Base-by-base conservation (phyloP, 345 rosid species). In the Moricandia moricandioides region DNA sequence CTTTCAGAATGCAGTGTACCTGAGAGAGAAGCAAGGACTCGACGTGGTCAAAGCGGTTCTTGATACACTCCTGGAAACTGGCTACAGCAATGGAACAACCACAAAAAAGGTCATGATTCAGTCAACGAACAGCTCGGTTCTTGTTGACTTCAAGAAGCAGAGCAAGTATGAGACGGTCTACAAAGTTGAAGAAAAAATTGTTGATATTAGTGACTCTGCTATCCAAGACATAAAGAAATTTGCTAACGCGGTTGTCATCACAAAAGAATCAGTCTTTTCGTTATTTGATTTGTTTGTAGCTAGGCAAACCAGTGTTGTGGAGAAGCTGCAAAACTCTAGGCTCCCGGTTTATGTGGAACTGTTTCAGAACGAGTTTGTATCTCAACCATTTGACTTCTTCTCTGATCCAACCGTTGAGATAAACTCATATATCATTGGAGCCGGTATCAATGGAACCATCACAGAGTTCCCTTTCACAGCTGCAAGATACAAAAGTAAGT, bases 311-410 rank as follows among this genome's bases (percentile, higher is more conserved):
- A 29, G 84, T n/a, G 79, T 86, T n/a, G 88, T 88, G 39, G 4
- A 74, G 40, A 87, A 29, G 65, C 78, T 93, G 9, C 75, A 65
- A 4, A 70, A 83, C 37, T 72, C 72, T 62, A 62, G 83, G 16
- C 88, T 93, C 9, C 39, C 86, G 0, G 93, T 91, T 72, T 89
- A 86, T 58, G 93, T 85, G 4, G 77, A 82, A 77, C 62, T 74
- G 35, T 89, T 93, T 81, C 80, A 70, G 70, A 93, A 93, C 62
- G 98, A 93, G 81, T 93, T 88, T 74, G 71, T 81, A 11, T 88
- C 94, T 71, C 97, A 88, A 72, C 72, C 94, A 40, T 93, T 80
- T 92, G 97, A 93, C 78, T 91, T 84, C 82, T 88, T 88, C 70
- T 67, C 97, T 1, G 96, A 93, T 67, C 69, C 91, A n/a, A 89